Evolutionary conservation across 768 basidiomycete species (phyloP).

Genomic region (Ramaria rubella): DNA sequence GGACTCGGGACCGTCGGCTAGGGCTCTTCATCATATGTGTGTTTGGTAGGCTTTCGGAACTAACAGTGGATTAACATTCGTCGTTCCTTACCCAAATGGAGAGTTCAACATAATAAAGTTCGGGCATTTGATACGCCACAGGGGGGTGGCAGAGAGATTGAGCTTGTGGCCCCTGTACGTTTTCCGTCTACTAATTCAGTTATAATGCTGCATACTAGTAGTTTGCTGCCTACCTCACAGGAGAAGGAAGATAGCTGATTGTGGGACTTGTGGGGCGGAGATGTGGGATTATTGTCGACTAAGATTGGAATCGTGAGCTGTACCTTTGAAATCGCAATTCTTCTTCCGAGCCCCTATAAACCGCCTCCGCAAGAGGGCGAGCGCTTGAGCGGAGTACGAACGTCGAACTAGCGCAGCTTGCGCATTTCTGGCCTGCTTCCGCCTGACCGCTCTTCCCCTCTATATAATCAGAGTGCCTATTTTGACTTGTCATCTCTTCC

Average conservation of each 20-base stretch:
- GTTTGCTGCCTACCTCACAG: no score
- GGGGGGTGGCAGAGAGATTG: neutral
- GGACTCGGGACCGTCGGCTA: no score
- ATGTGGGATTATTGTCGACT: no score
- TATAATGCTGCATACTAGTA: neutral
- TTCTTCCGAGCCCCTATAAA: conserved; percentile 2
- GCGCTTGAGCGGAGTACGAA: neutral
- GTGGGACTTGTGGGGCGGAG: no score
- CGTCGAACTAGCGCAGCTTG: neutral
- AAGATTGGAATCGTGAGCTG: neutral
- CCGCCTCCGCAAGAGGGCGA: neutral
- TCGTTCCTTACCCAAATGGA: neutral
- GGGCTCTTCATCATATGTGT: no score
- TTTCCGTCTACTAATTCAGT: no score
- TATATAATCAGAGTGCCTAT: conserved; percentile 4
- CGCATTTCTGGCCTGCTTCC: neutral
- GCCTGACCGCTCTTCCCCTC: conserved; percentile 1
- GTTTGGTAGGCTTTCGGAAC: no score
- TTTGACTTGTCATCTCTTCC: no score
- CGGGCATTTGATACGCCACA: neutral
- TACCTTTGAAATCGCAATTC: neutral
- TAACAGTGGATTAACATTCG: no score
- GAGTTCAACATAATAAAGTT: neutral
- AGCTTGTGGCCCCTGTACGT: neutral
- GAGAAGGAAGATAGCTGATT: no score